Base-by-base conservation (phyloP, 805 yeast genomes). In the Barnettozyma siamensis region DNA sequence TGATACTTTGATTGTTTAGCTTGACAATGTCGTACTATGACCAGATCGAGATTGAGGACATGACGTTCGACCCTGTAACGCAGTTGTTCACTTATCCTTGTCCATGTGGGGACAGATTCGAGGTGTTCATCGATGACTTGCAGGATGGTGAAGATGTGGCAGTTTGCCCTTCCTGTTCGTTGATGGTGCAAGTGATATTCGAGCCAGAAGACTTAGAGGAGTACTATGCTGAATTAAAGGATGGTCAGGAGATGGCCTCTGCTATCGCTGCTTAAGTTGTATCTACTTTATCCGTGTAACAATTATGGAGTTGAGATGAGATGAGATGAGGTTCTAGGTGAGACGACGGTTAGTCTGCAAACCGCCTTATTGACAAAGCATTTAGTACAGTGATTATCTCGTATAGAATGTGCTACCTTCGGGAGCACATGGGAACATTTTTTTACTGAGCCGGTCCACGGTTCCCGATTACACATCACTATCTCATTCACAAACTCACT, bases 21-120 rank as follows among this genome's bases (percentile, higher is more conserved):
- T 16, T 12, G 16, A 16, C 8, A 3, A 81, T 80, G 49, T 67
- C 80, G 1, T 73, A 81, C 27, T 93, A 93, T 64, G 99, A 93
- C 63, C 94, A 93, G 60, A 81, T 93, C 42, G 99, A 93, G 69
- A 93, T 93, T 39, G 99, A 93, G 63, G 99, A 93, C 61, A 89
- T 93, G 80, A 80, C 88, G 3, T 93, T 78, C 59, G 97, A 93
- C 60, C 78, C 89, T 3, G 70, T 67, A n/a, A 78, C 84, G 12
- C 88, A 84, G 60, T 64, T 87, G 20, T 87, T 89, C 64, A 83
- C 88, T 38, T 91, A 89, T 55, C 99, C 99, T 4, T 93, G 99
- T 69, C 99, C 99, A 1, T 93, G 99, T 63, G 99, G 99, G 9
- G 99, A 93, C 62, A 73, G 80, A 56, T 93, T 93, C 64, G 95